These are phyloP conservation scores for Plasmodium relictum DNA, from an alignment of 169 alveolate genomes.

Conservation along the genomic window DNA sequence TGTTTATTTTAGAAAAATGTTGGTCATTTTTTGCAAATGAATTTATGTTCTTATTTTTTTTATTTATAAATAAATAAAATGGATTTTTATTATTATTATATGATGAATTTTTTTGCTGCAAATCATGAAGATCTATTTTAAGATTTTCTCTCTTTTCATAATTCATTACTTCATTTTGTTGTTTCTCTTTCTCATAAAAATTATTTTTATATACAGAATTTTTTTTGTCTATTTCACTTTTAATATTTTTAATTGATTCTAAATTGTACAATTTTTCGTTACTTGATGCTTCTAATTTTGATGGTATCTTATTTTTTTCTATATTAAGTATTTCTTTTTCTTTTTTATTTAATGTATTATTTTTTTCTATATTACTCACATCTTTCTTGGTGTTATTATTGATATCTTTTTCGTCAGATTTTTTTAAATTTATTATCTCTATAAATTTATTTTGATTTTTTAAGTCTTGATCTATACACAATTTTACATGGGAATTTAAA, in stretches of 20 bases:
- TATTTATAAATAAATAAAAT: conserved; percentile 8
- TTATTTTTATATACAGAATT: no score
- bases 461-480: no score
- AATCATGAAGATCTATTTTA: background rate
- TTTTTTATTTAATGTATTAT: background rate
- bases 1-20: background rate
- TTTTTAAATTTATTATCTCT: background rate
- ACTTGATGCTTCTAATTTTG: no score
- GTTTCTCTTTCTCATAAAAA: no score
- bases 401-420: background rate
- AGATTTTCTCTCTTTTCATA: background rate
- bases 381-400: background rate
- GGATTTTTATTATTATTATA: conserved; percentile 21
- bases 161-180: background rate
- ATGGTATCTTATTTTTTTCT: no score
- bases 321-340: background rate
- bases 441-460: background rate
- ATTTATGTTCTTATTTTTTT: conserved; percentile 11
- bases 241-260: no score
- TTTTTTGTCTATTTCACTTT: no score
- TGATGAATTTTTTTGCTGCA: background rate
- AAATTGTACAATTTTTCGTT: no score
- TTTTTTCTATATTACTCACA: background rate
- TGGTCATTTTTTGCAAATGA: background rate
- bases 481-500: no score